Base-by-base conservation (phyloP, 78 protist genomes). In the Dictyostelium discoideum region DNA sequence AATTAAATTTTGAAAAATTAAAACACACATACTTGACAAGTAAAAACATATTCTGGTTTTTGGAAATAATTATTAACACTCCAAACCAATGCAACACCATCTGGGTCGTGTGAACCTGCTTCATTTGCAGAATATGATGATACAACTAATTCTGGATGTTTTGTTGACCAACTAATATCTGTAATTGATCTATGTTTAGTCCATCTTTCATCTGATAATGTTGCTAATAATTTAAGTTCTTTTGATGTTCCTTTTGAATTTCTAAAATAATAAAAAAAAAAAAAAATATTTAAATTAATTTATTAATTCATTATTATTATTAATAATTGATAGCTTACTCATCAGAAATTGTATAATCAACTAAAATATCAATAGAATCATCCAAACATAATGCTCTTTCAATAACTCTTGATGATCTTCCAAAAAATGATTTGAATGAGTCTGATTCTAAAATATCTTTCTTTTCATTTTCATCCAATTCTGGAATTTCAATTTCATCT, bases 41-140 rank as follows among this genome's bases (percentile, higher is more conserved):
- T 84, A 46, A 95, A 96, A 40, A 57, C 67, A 83, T 89, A 96
- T 92, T 97, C 98, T 67, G 98, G 97, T 60, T 97, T 92, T 72
- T 85, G 85, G 63, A 24, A 88, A 39, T 57, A 69, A 69, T 92
- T 60, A 32, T 92, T 90, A 32, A 93, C 26, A 9, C 92, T 67
- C 98, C 98, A 97, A 76, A 97, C 82, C 3, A 92, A 85, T 24
- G 89, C 98, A 11, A 86, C 86, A 26, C 98, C 98, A 86, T 97
- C 97, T 82, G 97, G 97, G 39, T 97, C 98, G 32, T 83, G 89
- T 65, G 89, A 67, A 29, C 94, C 82, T 24, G 92, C 93, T 46
- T 85, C 93, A 77, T 93, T 93, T n/a, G 72, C 74, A 20, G 80
- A 81, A 88, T 97, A 97, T 65, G 96, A 74, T 76, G 97, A 85